phyloP scores from a whole-genome alignment of 2,329 filamentous ascomycete genomes.

The Pseudogymnoascus sp. region DNA sequence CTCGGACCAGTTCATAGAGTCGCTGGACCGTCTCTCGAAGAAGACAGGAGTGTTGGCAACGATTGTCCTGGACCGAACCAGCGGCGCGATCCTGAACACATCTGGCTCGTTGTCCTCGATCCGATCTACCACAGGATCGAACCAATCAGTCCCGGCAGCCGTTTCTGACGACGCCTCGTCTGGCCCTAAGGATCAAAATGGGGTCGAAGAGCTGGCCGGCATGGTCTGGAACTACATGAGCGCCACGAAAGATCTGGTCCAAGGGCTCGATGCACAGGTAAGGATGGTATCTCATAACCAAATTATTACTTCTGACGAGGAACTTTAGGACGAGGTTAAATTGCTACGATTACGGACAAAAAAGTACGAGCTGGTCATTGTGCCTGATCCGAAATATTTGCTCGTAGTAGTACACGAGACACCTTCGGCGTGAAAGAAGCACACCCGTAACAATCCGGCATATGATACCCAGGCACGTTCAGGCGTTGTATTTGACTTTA shows the following conservation, averaged over 20 bases:
- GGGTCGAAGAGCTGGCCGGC: constrained; percentile 62
- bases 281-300: constrained; percentile 12
- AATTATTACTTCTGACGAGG: neutral
- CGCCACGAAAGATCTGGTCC: constrained; percentile 58
- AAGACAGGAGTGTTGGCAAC: constrained; percentile 74
- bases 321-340: constrained; percentile 62
- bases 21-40: constrained; percentile 46
- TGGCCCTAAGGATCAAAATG: constrained; percentile 34
- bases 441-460: constrained; percentile 1
- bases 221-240: constrained; percentile 72
- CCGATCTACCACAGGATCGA: constrained; percentile 26
- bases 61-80: constrained; percentile 63
- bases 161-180: constrained; percentile 6
- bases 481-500: constrained; percentile 10
- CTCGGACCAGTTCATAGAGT: constrained; percentile 16
- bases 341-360: constrained; percentile 70
- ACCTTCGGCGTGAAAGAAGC: constrained; percentile 47
- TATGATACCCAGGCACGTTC: constrained; percentile 10
- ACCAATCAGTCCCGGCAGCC: neutral
- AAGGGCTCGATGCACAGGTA: constrained; percentile 64
- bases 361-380: constrained; percentile 77
- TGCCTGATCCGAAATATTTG: constrained; percentile 71
- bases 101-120: constrained; percentile 55
- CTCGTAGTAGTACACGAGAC: constrained; percentile 75
- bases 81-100: constrained; percentile 66